phyloP scores from a whole-genome alignment of 2,329 filamentous ascomycete genomes.

The Neurospora sp. region DNA sequence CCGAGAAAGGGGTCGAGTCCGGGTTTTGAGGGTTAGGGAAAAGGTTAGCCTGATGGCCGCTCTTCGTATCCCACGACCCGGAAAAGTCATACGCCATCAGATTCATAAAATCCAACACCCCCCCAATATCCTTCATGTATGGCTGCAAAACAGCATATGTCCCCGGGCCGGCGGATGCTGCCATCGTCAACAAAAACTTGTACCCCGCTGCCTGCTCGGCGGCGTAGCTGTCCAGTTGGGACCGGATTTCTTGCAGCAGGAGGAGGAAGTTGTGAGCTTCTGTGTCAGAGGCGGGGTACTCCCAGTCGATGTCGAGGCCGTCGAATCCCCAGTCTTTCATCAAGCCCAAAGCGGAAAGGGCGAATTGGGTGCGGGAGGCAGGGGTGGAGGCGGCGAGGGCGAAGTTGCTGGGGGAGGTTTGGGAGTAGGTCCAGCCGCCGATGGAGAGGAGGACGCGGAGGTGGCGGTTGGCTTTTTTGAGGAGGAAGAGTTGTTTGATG shows the following conservation, averaged over 20 bases:
- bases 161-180: slow-evolving; percentile 36
- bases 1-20: slow-evolving; percentile 58
- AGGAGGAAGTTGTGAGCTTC: slow-evolving; percentile 35
- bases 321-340: slow-evolving; percentile 63
- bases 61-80: slow-evolving; percentile 53
- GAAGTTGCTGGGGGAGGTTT: slow-evolving; percentile 45
- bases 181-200: slow-evolving; percentile 36
- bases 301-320: slow-evolving; percentile 37
- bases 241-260: slow-evolving; percentile 34
- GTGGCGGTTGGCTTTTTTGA: slow-evolving; percentile 69
- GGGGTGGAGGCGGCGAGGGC: slow-evolving; percentile 54
- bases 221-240: slow-evolving; percentile 40
- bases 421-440: slow-evolving; percentile 77
- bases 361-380: slow-evolving; percentile 55
- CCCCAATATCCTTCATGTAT: slow-evolving; percentile 32
- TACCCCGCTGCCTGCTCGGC: slow-evolving; percentile 8
- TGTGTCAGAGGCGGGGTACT: slow-evolving; percentile 28
- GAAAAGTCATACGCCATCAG: slow-evolving; percentile 69
- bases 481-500: slow-evolving; percentile 66
- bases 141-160: slow-evolving; percentile 36
- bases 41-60: slow-evolving; percentile 66
- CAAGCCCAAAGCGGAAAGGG: slow-evolving; percentile 55
- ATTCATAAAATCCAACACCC: slow-evolving; percentile 43
- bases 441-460: slow-evolving; percentile 73
- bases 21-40: slow-evolving; percentile 44